phyloP scores from a whole-genome alignment of 1,284 basidiomycete species.

The Cerrena zonata region DNA sequence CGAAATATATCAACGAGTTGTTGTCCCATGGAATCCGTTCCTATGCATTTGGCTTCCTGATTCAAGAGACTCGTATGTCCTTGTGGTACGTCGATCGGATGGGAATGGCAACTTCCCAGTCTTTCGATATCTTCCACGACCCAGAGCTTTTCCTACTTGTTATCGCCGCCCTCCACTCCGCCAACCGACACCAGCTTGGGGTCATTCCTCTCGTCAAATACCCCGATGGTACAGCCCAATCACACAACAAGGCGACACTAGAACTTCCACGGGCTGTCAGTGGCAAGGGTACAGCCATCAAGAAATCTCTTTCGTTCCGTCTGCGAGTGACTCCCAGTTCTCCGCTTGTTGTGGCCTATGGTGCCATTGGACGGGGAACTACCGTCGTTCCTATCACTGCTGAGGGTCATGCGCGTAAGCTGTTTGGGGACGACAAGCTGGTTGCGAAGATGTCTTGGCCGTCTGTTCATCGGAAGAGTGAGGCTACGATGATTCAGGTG shows the following conservation, averaged over 20 bases:
- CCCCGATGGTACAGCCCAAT: neutral
- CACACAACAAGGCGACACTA: neutral
- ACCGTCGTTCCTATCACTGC: constrained; percentile 8
- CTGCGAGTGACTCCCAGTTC: neutral
- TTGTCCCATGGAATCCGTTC: constrained; percentile 1
- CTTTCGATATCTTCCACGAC: constrained; percentile 16
- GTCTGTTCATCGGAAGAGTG: neutral
- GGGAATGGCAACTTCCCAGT: constrained; percentile 12
- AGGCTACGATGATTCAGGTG: constrained; percentile 1
- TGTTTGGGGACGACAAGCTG: neutral
- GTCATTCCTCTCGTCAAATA: neutral
- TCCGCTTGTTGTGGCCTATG: neutral
- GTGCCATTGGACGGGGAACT: constrained; percentile 8
- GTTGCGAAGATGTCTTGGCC: constrained; percentile 11
- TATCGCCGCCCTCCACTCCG: constrained; percentile 11
- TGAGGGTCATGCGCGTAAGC: neutral
- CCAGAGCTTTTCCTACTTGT: constrained; percentile 15
- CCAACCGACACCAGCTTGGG: neutral
- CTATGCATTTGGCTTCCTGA: neutral
- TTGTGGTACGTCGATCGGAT: constrained; percentile 5
- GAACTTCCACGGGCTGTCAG: neutral
- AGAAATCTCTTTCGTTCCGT: neutral
- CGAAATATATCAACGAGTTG: constrained; percentile 2
- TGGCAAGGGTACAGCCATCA: neutral
- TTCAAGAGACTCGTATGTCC: neutral